Base-by-base conservation (phyloP, 176 grass and related monocot genomes). In the Olyra latifolia region DNA sequence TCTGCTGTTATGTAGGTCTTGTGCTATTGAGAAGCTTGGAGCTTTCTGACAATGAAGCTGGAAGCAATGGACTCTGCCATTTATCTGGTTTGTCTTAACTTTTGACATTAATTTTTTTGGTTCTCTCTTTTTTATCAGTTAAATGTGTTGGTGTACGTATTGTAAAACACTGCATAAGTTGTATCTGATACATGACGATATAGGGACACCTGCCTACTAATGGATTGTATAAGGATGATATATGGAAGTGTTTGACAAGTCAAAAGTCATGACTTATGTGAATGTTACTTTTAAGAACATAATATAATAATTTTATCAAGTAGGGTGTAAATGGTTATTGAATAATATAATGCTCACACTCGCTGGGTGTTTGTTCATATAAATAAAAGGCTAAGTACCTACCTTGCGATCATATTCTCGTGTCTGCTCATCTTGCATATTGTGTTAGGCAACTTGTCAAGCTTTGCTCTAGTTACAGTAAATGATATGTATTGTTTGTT, bases 11-110 rank as follows among this genome's bases (percentile, higher is more conserved):
- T 92, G 82, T 69, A 99, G 96, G 86, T 46, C 88, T 95, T 84
- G 35, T 99, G 71, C 84, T 88, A 46, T 60, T 95, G 73, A 91
- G 80, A 93, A 91, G 77, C 67, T 89, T 99, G 84, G 92, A 86
- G 28, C 78, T 99, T 57, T 98, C 96, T 63, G 96, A 95, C 67
- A 95, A 84, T n/a, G 88, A 81, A 82, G 84, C 93, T 80, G 96
- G 96, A 78, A 95, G 50, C 84, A 93, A 66, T 55, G 92, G 92
- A 46, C 82, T 98, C 24, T 75, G 41, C n/a, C 88, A 98, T 91
- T 71, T 98, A 24, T 93, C 96, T 66, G 92, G 92, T 97, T 67
- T 73, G 88, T 85, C 40, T 72, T 35, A 10, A 75, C 41, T 69
- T 68, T 17, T 62, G 28, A 32, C 7, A 44, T 32, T 60, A 43